These are phyloP conservation scores for Leccinum boreale DNA, from an alignment of 768 basidiomycete species.

Conservation along the genomic window DNA sequence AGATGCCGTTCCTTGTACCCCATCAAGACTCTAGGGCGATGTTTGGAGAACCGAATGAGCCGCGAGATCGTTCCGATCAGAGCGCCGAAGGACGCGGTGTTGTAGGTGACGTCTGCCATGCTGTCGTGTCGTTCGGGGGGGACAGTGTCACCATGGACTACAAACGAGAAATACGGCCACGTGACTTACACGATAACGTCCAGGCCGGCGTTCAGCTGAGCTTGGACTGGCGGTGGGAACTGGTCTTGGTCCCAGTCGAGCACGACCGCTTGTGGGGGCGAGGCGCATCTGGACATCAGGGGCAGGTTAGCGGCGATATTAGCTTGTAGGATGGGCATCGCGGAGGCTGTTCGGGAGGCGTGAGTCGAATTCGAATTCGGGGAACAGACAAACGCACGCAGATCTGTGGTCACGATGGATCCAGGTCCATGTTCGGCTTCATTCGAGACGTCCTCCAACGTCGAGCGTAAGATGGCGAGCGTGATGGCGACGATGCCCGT, in stretches of 20 bases:
- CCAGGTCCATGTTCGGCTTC: conserved; percentile 12
- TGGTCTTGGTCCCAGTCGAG: conserved; percentile 77
- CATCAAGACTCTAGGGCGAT: conserved; percentile 54
- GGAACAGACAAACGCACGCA: conserved; percentile 46
- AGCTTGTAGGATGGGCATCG: conserved; percentile 72
- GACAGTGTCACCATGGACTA: neutral
- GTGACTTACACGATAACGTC: conserved; percentile 67
- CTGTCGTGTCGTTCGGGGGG: conserved; percentile 36
- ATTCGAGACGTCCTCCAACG: conserved; percentile 6
- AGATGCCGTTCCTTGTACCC: conserved; percentile 87
- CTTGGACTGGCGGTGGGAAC: conserved; percentile 45
- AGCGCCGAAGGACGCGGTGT: conserved; percentile 78
- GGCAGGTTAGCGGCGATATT: conserved; percentile 54
- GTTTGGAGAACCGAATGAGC: conserved; percentile 36
- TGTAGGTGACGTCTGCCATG: conserved; percentile 93
- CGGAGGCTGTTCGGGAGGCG: conserved; percentile 56
- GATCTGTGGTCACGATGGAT: conserved; percentile 65
- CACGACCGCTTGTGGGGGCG: conserved; percentile 32
- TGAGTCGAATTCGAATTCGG: neutral
- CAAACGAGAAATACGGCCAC: neutral
- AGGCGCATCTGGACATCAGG: conserved; percentile 30
- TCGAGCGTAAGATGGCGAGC: conserved; percentile 54
- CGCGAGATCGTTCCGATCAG: conserved; percentile 64
- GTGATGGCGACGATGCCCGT: conserved; percentile 78
- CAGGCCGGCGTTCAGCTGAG: conserved; percentile 39